A percentile compares a stretch with the other conserved stretches of the same genome.
Evolutionary conservation across 176 grass and related monocot genomes (phyloP).

Genomic region (Areca catechu): DNA sequence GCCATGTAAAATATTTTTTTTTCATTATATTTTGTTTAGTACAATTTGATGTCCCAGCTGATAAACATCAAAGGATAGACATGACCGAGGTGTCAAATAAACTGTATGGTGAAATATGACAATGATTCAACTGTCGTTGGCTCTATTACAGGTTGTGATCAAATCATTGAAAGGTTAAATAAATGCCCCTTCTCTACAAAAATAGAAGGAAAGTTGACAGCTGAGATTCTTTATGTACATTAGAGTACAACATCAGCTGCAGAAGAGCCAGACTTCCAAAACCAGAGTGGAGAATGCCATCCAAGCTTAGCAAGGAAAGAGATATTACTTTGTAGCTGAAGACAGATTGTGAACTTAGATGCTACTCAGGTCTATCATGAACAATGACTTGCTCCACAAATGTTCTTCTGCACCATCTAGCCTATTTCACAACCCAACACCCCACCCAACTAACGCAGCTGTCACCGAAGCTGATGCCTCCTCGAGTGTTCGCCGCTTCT

Average conservation of each 20-base stretch:
- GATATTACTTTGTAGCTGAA: no score
- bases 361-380: no score
- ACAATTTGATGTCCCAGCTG: no score
- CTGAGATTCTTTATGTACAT: slow-evolving; percentile 47
- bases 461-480: slow-evolving; percentile 74
- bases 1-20: no score
- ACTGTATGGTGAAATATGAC: no score
- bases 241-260: slow-evolving; percentile 18
- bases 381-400: neutral
- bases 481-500: slow-evolving; percentile 79
- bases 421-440: slow-evolving; percentile 37
- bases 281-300: neutral
- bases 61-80: no score
- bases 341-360: no score
- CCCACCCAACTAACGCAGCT: slow-evolving; percentile 65
- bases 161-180: slow-evolving; percentile 11
- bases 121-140: no score
- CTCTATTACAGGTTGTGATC: neutral
- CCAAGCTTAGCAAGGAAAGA: no score
- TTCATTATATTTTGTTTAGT: no score
- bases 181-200: slow-evolving; percentile 33
- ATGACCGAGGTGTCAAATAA: no score
- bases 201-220: slow-evolving; percentile 20
- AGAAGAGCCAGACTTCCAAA: neutral
- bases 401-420: neutral